phyloP scores from a whole-genome alignment of 768 basidiomycete genomes.

The Phanerochaete carnosa region DNA sequence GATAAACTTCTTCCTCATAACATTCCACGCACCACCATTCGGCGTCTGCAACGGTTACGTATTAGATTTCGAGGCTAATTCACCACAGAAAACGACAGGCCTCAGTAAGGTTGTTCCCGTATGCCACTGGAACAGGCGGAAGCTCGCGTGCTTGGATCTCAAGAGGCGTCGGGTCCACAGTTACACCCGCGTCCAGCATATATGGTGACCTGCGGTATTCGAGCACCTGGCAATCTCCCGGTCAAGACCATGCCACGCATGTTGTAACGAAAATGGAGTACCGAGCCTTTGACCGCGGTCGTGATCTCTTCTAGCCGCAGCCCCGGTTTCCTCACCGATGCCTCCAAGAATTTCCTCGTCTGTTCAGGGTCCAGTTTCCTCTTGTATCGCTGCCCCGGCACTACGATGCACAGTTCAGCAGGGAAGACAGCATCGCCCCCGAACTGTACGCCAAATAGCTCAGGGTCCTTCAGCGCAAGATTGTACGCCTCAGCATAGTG shows the following conservation, averaged over 20 bases:
- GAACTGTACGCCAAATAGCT: conserved; percentile 9
- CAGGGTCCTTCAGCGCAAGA: not conserved
- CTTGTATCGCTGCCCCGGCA: conserved; percentile 12
- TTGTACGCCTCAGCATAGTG: conserved; percentile 4
- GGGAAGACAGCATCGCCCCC: conserved; percentile 9
- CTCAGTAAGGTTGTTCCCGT: not conserved
- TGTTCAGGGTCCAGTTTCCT: conserved; percentile 8
- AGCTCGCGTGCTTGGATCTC: not conserved
- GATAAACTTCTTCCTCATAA: not conserved
- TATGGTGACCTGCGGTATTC: not conserved
- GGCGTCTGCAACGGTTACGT: not conserved
- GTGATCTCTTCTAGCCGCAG: not conserved
- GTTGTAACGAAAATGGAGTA: not conserved
- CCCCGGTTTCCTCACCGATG: not conserved
- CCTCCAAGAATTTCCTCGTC: not conserved
- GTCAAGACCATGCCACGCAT: not conserved
- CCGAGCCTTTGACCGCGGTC: not conserved
- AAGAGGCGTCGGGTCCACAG: not conserved
- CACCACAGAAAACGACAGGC: not conserved
- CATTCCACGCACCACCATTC: conserved; percentile 7
- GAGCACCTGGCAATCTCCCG: not conserved
- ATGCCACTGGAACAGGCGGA: not conserved
- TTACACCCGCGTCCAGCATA: conserved; percentile 2
- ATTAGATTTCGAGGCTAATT: not conserved
- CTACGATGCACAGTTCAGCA: conserved; percentile 9